Evolutionary conservation across 768 basidiomycete genomes (phyloP).

Genomic region (Russula emetica): DNA sequence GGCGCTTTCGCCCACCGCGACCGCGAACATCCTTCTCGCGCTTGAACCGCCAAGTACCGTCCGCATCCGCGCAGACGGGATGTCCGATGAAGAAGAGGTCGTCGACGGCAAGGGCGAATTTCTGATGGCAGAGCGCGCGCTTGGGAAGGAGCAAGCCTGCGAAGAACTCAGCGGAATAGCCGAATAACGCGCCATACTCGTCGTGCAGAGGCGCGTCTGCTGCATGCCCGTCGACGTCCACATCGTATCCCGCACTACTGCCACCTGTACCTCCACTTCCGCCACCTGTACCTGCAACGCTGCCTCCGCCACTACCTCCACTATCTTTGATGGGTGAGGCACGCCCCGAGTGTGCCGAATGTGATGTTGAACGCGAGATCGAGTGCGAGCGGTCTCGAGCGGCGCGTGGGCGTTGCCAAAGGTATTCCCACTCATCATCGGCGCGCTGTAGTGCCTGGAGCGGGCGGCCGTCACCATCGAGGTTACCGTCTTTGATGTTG

Average conservation of each 20-base stretch:
- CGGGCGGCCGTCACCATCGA: slow-evolving; percentile 30
- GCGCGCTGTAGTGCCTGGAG: slow-evolving; percentile 10
- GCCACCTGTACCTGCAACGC: not conserved
- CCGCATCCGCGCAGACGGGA: slow-evolving; percentile 76
- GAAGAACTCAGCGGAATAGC: slow-evolving; percentile 76
- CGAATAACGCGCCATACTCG: slow-evolving; percentile 69
- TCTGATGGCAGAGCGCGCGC: slow-evolving; percentile 80
- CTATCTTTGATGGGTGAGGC: slow-evolving; percentile 49
- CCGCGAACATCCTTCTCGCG: slow-evolving; percentile 54
- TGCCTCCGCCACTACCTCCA: not conserved
- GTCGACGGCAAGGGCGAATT: slow-evolving; percentile 89
- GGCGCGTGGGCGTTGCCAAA: slow-evolving; percentile 57
- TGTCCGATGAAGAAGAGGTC: slow-evolving; percentile 92
- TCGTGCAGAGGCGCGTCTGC: slow-evolving; percentile 31
- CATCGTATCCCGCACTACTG: slow-evolving; percentile 30
- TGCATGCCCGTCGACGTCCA: slow-evolving; percentile 30
- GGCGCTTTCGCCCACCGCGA: slow-evolving; percentile 49
- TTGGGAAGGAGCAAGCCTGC: slow-evolving; percentile 78
- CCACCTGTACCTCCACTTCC: not conserved
- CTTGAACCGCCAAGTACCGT: slow-evolving; percentile 72
- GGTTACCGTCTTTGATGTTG: slow-evolving; percentile 40
- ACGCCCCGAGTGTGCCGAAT: slow-evolving; percentile 41
- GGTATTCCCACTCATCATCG: slow-evolving; percentile 45
- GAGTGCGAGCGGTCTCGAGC: slow-evolving; percentile 50
- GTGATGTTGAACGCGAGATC: slow-evolving; percentile 41